Evolutionary conservation across 129 eudicot species (phyloP), one percentile per base, ranked within the genome.

Genomic region (Scalesia atractyloides): DNA sequence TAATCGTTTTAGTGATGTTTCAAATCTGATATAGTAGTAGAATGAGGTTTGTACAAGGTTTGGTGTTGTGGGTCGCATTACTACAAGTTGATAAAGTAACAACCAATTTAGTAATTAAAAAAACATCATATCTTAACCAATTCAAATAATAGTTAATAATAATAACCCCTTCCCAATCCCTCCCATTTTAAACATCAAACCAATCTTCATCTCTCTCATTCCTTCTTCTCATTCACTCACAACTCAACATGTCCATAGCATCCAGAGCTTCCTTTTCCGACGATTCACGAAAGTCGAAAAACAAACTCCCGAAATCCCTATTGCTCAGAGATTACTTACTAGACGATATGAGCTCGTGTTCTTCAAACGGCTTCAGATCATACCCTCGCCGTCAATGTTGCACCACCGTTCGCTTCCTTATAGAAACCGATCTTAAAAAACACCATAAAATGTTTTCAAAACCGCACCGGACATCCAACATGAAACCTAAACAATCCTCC

Each of bases 291-390:
- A 52, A 72, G 61, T 72, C 56, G 54, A 70, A 68, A 24, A 82
- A 75, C 64, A 20, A 83, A 63, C 11, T 78, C 13, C 82, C 73
- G 0, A 81, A 80, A 68, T 76, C 91, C 2, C 60, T 66, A 34
- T 7, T 85, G 80, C 89, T 93, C 11, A 86, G 85, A 34, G 98
- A 93, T 60, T 82, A 75, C 39, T 69, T 93, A 9, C 65, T 83
- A 68, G 97, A 93, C 20, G 98, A 93, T 43, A 34, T 90, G 60
- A 86, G 91, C 72, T 93, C 98, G 7, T 89, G 96, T 69, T 93
- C 98, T 17, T 90, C 98, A 51, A 90, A 74, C 66, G 98, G 98
- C 16, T 93, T 93, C 82, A 83, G 83, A 34, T 89, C 97, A 3
- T 90, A 82, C 56, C 91, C 97, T 6, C 87, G 98, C 19, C 82